Evolutionary conservation across 345 rosid genomes (phyloP).

Genomic region (Salix dunnii): DNA sequence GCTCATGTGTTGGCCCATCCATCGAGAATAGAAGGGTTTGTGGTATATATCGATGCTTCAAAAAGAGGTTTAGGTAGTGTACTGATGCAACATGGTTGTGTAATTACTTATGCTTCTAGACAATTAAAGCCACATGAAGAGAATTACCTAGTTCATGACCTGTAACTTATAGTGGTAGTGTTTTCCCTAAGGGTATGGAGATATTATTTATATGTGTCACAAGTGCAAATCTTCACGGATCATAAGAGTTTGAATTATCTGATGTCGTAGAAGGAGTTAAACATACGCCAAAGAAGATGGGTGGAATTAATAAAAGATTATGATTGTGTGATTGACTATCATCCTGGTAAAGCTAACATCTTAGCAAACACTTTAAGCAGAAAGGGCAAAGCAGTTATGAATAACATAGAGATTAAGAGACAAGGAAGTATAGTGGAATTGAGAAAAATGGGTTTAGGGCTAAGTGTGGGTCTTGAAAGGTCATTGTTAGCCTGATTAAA

Average conservation of each 20-base stretch:
- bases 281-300: neutral
- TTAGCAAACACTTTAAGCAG: neutral
- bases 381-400: too few relatives aligned
- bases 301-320: neutral
- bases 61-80: neutral
- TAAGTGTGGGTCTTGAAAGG: too few relatives aligned
- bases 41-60: too few relatives aligned
- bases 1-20: neutral
- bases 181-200: neutral
- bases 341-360: neutral
- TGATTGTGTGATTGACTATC: neutral
- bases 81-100: neutral
- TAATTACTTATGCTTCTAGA: neutral
- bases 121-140: neutral
- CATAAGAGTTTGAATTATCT: neutral
- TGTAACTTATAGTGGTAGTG: neutral
- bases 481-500: too few relatives aligned
- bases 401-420: too few relatives aligned
- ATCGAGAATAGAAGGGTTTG: neutral
- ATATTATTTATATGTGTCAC: neutral
- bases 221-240: neutral
- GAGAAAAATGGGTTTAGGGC: too few relatives aligned
- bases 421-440: too few relatives aligned
- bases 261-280: neutral
- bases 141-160: neutral